A percentile compares a stretch with the other conserved stretches of the same genome.
Evolutionary conservation across 768 basidiomycete species (phyloP).

Genomic region (Udeniomyces megalosporus): DNA sequence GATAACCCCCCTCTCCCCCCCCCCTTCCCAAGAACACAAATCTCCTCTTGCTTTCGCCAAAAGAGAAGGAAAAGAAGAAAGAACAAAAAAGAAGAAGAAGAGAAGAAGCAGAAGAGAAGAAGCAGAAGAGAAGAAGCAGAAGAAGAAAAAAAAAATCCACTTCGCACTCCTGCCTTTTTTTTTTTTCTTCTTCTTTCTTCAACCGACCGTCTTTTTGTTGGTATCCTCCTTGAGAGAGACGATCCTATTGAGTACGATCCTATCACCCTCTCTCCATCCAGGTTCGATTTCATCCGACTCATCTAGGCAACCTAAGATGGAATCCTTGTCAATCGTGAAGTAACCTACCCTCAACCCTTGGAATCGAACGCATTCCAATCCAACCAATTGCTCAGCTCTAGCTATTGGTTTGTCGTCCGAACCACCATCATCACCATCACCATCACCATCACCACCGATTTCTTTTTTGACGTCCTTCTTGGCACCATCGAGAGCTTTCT

Average conservation of each 20-base stretch:
- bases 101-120: not conserved
- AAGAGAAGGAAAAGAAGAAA: not conserved
- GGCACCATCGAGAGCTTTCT: conserved; percentile 19
- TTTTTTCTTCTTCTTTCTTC: conserved; percentile 34
- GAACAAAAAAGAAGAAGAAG: not conserved
- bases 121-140: not conserved
- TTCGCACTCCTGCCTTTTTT: conserved; percentile 26
- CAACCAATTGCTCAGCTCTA: conserved; percentile 62
- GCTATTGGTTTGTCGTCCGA: conserved; percentile 46
- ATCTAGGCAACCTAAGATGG: conserved; percentile 49
- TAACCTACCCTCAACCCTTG: conserved; percentile 92
- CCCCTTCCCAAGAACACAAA: no score
- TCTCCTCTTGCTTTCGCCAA: no score
- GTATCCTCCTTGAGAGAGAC: conserved; percentile 90
- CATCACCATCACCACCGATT: conserved; percentile 57
- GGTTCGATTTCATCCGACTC: conserved; percentile 34
- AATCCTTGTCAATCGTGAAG: conserved; percentile 81
- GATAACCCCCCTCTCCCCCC: no score
- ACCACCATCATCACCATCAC: conserved; percentile 44
- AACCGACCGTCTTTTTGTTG: conserved; percentile 39
- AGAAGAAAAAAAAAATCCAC: not conserved
- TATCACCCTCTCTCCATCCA: conserved; percentile 50
- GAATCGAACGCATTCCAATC: conserved; percentile 85
- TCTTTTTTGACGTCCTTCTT: conserved; percentile 21
- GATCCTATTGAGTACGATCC: conserved; percentile 72